Percentiles rank a stretch among this genome's conserved stretches.
Conservation (phyloP, 345 rosid species). For the Angophora floribunda region DNA sequence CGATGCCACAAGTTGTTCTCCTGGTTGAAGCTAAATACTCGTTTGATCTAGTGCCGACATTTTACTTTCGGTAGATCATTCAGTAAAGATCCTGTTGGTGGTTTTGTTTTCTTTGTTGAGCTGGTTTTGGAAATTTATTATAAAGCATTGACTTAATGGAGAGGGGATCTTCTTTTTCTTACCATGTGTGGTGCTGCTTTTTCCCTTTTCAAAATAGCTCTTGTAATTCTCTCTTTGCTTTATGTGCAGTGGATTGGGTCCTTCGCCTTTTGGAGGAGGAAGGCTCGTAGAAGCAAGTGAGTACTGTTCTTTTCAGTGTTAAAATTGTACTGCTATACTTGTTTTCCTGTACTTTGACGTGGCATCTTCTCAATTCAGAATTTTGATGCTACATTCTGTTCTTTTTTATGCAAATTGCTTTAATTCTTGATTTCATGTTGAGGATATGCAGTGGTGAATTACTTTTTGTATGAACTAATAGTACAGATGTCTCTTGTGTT, state of each 20-base stretch:
- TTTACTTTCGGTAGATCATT: neutral
- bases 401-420: neutral
- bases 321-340: neutral
- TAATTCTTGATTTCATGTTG: neutral
- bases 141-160: neutral
- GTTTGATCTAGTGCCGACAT: neutral
- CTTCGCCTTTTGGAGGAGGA: conserved; percentile 71
- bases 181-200: neutral
- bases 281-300: conserved; percentile 83
- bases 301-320: conserved; percentile 5
- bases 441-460: neutral
- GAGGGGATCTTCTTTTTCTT: neutral
- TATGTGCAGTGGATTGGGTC: conserved; percentile 74
- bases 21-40: neutral
- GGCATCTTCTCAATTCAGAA: neutral
- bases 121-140: neutral
- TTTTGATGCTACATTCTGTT: neutral
- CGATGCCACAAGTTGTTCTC: neutral
- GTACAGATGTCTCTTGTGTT: neutral
- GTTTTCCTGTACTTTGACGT: neutral
- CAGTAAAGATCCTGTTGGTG: neutral
- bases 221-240: neutral
- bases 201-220: neutral
- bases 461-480: neutral
- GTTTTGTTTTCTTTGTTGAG: neutral